phyloP scores from a whole-genome alignment of 805 yeast genomes.

The Saccharomyces mikatae region DNA sequence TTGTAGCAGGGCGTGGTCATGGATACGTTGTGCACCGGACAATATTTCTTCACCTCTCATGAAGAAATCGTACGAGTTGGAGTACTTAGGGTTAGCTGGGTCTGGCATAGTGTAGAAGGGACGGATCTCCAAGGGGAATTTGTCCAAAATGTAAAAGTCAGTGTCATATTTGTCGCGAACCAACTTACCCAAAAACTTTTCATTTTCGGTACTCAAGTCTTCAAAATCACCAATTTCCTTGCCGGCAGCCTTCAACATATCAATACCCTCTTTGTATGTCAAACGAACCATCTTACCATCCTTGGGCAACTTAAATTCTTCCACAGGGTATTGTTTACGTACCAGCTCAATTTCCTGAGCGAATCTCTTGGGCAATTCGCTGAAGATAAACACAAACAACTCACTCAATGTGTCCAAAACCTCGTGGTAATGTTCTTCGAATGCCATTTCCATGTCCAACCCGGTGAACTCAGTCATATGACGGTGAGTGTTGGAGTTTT shows the following conservation, averaged over 20 bases:
- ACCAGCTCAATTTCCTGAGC: conserved; percentile 80
- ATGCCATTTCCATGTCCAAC: conserved; percentile 94
- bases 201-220: conserved; percentile 90
- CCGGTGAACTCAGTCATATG: conserved; percentile 99
- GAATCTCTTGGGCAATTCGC: conserved; percentile 72
- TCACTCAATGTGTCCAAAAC: conserved; percentile 56
- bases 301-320: conserved; percentile 89
- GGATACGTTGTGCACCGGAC: conserved; percentile 99
- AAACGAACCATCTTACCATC: conserved; percentile 90
- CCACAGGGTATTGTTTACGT: conserved; percentile 93
- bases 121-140: conserved; percentile 93
- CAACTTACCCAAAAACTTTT: conserved; percentile 82
- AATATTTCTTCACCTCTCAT: conserved; percentile 99
- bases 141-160: conserved; percentile 95
- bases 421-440: conserved; percentile 97
- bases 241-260: conserved; percentile 78
- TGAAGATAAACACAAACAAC: conserved; percentile 81
- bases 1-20: conserved; percentile 75
- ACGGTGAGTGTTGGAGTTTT: conserved; percentile 97
- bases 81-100: conserved; percentile 81
- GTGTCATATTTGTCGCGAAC: conserved; percentile 93
- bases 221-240: conserved; percentile 72
- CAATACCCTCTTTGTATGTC: conserved; percentile 85
- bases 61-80: conserved; percentile 97
- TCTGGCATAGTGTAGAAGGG: conserved; percentile 99